Evolutionary conservation across 164 flowering plant genomes (phyloP).

Genomic region (Magnolia sinica): DNA sequence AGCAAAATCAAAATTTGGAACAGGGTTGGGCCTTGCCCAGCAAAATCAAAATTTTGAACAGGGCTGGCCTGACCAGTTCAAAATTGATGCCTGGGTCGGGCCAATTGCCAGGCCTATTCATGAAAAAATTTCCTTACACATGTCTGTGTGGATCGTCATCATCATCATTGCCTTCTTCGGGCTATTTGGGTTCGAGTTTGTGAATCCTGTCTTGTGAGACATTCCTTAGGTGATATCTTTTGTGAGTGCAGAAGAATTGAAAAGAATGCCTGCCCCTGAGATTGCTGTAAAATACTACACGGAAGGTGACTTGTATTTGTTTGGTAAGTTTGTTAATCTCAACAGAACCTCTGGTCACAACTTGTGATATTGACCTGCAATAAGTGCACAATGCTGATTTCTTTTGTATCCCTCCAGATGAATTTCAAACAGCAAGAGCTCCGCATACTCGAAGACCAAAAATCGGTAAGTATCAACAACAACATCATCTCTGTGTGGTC

Average conservation of each 20-base stretch:
- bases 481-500: not conserved
- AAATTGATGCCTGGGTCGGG: too few relatives aligned
- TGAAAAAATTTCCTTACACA: too few relatives aligned
- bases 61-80: too few relatives aligned
- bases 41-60: too few relatives aligned
- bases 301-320: constrained; percentile 79
- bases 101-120: too few relatives aligned
- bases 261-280: constrained; percentile 73
- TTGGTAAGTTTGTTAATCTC: constrained; percentile 52
- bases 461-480: constrained; percentile 49
- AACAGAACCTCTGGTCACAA: not conserved
- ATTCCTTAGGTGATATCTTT: not conserved
- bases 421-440: constrained; percentile 80
- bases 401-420: constrained; percentile 51
- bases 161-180: too few relatives aligned
- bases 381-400: not conserved
- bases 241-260: constrained; percentile 62
- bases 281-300: constrained; percentile 90
- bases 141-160: too few relatives aligned
- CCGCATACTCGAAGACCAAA: constrained; percentile 82
- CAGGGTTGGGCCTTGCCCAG: too few relatives aligned
- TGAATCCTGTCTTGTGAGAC: not conserved
- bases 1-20: too few relatives aligned
- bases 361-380: not conserved
- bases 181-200: too few relatives aligned